Evolutionary conservation across 1,284 basidiomycete genomes (phyloP), one percentile per base, ranked within the genome.

Genomic region (Pascua guehoae): DNA sequence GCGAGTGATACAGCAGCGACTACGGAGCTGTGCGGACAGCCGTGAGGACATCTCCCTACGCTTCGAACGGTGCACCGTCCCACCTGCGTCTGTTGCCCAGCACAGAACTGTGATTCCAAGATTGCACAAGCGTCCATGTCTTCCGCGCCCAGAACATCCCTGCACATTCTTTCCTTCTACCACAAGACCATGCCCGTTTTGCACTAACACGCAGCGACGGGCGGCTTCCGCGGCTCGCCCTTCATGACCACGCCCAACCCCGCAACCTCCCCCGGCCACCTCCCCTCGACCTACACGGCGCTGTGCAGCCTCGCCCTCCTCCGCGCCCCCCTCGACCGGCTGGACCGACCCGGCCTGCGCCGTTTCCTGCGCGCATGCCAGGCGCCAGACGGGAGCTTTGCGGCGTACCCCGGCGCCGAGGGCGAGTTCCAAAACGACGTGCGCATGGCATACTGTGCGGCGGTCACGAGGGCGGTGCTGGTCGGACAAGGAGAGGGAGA

Each of bases 201-300:
- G 9, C 41, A 36, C 42, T 56, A 39, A 47, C 46, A 18, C 15
- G 47, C 77, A 84, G 75, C 67, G 64, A 84, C 83, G 2, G 82
- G 87, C 51, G 91, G 89, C 2, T 94, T 93, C 69, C 79, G 84
- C 61, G 87, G 89, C 5, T 86, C 89, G 45, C 81, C 87, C 14
- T 88, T 84, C 65, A 85, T 87, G 81, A 82, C 64, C 5, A 69
- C 41, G 49, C 77, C 79, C 72, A 75, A 56, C 67, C 75, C 77
- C 5, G 77, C 81, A 50, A 81, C 83, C 62, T 84, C 89, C 60
- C 81, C 83, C 5, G 87, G 89, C 0, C 88, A 95, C 72, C 79
- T 95, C n/a, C 91, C 94, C 56, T 89, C 91, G 82, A 92, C 92
- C 9, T 96, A 96, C 69, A 90, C 91, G 0, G 89, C 91, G 0